Conservation (phyloP, 176 grass and related monocot species). For the Raddia distichophylla region DNA sequence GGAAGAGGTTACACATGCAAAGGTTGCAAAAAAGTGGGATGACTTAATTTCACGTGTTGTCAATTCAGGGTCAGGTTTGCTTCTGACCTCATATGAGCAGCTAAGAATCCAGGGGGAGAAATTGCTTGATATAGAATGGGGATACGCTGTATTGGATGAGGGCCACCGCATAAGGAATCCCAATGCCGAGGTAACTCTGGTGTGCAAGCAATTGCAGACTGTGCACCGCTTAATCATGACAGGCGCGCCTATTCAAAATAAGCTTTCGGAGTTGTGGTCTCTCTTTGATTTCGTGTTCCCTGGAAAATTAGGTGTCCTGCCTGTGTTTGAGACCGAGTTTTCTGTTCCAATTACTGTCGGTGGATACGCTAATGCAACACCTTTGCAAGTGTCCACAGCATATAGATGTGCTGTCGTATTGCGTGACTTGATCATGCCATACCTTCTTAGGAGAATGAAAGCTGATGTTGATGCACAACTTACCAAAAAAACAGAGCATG, state of each 20-base stretch:
- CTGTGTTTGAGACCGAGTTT: slow-evolving; percentile 89
- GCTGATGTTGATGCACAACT: slow-evolving; percentile 91
- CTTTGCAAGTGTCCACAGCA: slow-evolving; percentile 93
- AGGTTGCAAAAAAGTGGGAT: slow-evolving; percentile 78
- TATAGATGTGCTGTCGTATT: slow-evolving; percentile 89
- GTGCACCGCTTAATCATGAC: slow-evolving; percentile 94
- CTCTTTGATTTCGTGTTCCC: slow-evolving; percentile 99
- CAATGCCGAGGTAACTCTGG: slow-evolving; percentile 91
- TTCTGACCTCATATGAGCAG: slow-evolving; percentile 95
- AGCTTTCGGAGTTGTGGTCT: slow-evolving; percentile 93
- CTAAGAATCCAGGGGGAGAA: slow-evolving; percentile 73
- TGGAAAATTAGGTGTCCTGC: slow-evolving; percentile 91
- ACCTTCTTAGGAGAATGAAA: slow-evolving; percentile 96
- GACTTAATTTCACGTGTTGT: slow-evolving; percentile 73
- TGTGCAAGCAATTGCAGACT: slow-evolving; percentile 93
- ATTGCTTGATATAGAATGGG: slow-evolving; percentile 83
- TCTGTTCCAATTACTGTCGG: slow-evolving; percentile 94
- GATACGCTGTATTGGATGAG: slow-evolving; percentile 91
- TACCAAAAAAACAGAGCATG: slow-evolving; percentile 94
- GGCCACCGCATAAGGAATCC: slow-evolving; percentile 95
- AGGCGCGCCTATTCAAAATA: slow-evolving; percentile 96
- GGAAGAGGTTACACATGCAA: slow-evolving; percentile 47
- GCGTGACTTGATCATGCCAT: slow-evolving; percentile 89
- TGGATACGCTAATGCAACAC: slow-evolving; percentile 90
- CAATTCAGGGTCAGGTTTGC: slow-evolving; percentile 77